Evolutionary conservation across 768 basidiomycete species (phyloP), one percentile per base, ranked within the genome.

Genomic region (Mycena albidolilacea): DNA sequence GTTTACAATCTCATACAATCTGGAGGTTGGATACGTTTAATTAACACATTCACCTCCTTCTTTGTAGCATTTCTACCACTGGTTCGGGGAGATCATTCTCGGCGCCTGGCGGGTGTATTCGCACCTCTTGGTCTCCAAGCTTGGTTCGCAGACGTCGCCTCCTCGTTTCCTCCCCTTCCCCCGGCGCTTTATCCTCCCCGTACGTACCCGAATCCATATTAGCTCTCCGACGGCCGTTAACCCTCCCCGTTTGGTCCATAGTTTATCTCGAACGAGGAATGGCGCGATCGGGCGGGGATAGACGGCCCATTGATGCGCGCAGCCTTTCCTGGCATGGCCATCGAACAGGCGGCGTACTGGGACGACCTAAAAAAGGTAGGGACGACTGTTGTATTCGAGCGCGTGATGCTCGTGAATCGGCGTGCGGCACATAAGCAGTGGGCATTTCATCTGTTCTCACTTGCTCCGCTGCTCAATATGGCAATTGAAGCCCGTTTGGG

Each of bases 261-360:
- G 77, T 81, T 80, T 67, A 79, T 81, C 37, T 60, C 50, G 17
- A 64, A 75, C 14, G 78, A 78, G 7, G 83, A 82, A 66, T 92
- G 91, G 92, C 86, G 91, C 43, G 93, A 94, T 77, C 74, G 77
- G 11, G 89, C 90, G 0, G 86, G 87, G 14, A 85, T 94, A 77
- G 89, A 92, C 77, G 85, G 88, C 23, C 90, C 90, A 62, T 84
- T 94, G 72, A 84, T 94, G 71, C 89, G 91, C 35, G 87, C 90
- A 9, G 89, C 88, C 0, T 94, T 93, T 79, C 92, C 92, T 1
- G 82, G 81, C 21, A 77, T 88, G 9, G 80, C 90, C 0, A 87
- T 94, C 35, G 91, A 93, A 75, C 82, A 86, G 39, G 82, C 86
- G 11, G 82, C 84, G 38, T 91, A 92, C 76, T 95, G 93, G 91